Evolutionary conservation across 257 asterid genomes (phyloP).

Genomic region (Leptodermis oblonga): DNA sequence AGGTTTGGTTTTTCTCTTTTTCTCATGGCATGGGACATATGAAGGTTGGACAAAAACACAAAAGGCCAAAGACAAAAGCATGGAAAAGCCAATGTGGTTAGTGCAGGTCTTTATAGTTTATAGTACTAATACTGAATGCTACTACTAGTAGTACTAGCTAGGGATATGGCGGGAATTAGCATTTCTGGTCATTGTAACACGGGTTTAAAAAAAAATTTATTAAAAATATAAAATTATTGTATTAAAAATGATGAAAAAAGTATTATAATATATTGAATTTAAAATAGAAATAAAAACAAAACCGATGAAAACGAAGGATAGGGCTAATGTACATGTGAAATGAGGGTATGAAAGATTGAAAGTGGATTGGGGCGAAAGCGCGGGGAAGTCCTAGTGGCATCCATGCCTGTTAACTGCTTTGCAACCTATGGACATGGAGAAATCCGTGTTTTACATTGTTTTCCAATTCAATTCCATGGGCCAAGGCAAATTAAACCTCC

Average conservation of each 20-base stretch:
- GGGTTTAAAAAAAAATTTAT: too few species aligned
- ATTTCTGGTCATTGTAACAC: too few species aligned
- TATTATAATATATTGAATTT: too few species aligned
- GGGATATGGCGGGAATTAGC: constrained; percentile 30
- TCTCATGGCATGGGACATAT: constrained; percentile 40
- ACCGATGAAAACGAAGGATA: too few species aligned
- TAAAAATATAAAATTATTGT: too few species aligned
- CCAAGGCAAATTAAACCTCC: background rate
- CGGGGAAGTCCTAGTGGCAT: background rate
- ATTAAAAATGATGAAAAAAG: too few species aligned
- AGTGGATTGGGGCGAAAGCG: constrained; percentile 6
- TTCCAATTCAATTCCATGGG: background rate
- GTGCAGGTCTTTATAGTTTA: constrained; percentile 34
- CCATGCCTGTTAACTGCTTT: background rate
- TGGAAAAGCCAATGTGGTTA: constrained; percentile 47
- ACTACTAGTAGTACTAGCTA: constrained; percentile 25
- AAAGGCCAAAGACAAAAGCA: constrained; percentile 57
- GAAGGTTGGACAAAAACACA: constrained; percentile 60
- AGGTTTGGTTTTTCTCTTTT: background rate
- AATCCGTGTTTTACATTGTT: background rate
- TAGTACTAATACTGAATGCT: constrained; percentile 16
- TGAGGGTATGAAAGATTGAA: constrained; percentile 25
- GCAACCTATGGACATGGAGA: background rate
- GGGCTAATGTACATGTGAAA: too few species aligned
- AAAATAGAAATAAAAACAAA: too few species aligned